Conservation (phyloP, 768 basidiomycete genomes). For the Thelephora ganbajun region DNA sequence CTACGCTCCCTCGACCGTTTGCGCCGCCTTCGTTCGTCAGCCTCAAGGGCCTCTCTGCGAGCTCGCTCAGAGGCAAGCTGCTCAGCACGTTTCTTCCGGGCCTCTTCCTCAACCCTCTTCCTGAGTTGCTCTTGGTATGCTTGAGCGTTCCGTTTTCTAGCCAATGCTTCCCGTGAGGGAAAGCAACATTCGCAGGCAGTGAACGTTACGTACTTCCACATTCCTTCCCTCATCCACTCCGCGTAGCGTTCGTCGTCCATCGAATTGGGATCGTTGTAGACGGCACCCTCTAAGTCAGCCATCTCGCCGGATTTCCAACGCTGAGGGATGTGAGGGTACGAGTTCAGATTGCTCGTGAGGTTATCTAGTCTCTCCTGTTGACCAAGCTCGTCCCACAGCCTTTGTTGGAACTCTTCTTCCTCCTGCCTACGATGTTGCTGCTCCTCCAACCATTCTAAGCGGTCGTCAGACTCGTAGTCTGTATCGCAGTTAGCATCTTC, state of each 20-base stretch:
- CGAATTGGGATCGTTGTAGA: slow-evolving; percentile 23
- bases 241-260: slow-evolving; percentile 86
- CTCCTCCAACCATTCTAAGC: slow-evolving; percentile 7
- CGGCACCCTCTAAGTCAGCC: slow-evolving; percentile 29
- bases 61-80: slow-evolving; percentile 38
- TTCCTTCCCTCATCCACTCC: slow-evolving; percentile 74
- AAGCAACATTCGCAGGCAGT: slow-evolving; percentile 3
- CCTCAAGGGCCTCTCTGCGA: slow-evolving; percentile 34
- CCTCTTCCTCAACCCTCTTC: slow-evolving; percentile 36
- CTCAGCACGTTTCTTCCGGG: slow-evolving; percentile 39
- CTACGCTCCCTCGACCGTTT: slow-evolving; percentile 33
- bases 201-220: slow-evolving; percentile 51
- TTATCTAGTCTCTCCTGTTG: slow-evolving; percentile 60
- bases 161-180: slow-evolving; percentile 2
- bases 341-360: slow-evolving; percentile 49
- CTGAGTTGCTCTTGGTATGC: slow-evolving; percentile 46
- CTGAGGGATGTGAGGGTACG: slow-evolving; percentile 58
- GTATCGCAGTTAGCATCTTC: slow-evolving; percentile 7
- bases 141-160: slow-evolving; percentile 48
- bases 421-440: slow-evolving; percentile 19
- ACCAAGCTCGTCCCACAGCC: slow-evolving; percentile 55
- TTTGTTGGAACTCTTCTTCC: slow-evolving; percentile 55
- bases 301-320: slow-evolving; percentile 38
- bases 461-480: slow-evolving; percentile 7
- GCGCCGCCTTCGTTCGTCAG: slow-evolving; percentile 35